phyloP scores from a whole-genome alignment of 169 alveolate species.

The Cryptosporidium baileyi region DNA sequence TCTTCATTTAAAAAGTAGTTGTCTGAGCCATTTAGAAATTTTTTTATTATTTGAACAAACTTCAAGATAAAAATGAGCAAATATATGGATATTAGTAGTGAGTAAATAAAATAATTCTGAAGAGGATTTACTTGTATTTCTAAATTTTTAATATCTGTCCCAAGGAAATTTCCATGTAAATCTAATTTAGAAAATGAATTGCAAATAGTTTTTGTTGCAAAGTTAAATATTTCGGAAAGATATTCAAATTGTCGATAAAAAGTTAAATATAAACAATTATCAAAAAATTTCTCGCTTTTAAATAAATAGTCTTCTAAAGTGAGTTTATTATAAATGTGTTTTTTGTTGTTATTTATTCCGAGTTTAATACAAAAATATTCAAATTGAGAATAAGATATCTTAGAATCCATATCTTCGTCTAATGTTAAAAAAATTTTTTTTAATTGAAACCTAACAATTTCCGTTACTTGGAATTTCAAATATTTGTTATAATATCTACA shows the following conservation, averaged over 20 bases:
- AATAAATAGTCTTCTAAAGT: not conserved
- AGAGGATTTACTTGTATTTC: not conserved
- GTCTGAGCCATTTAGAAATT: not conserved
- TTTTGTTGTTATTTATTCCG: not conserved
- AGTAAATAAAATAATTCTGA: too few species aligned
- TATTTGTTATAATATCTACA: slow-evolving; percentile 11
- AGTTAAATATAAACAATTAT: not conserved
- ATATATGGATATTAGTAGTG: too few species aligned
- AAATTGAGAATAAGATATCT: slow-evolving; percentile 15
- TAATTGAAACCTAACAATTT: slow-evolving; percentile 19
- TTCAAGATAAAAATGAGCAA: too few species aligned
- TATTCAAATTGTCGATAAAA: too few species aligned
- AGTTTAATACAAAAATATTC: not conserved
- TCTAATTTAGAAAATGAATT: not conserved
- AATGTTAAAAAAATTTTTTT: slow-evolving; percentile 6
- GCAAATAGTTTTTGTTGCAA: not conserved
- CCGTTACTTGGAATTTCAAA: slow-evolving; percentile 8
- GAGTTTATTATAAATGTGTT: not conserved
- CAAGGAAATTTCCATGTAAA: not conserved
- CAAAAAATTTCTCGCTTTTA: too few species aligned
- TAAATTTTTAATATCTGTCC: not conserved
- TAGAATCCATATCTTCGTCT: not conserved
- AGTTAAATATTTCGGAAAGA: too few species aligned
- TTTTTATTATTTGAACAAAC: not conserved
- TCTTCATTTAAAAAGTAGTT: not conserved